Percentiles rank a stretch among this genome's conserved stretches.
Conservation (phyloP, 1,139 yeast genomes). For the Scheffersomyces titani region DNA sequence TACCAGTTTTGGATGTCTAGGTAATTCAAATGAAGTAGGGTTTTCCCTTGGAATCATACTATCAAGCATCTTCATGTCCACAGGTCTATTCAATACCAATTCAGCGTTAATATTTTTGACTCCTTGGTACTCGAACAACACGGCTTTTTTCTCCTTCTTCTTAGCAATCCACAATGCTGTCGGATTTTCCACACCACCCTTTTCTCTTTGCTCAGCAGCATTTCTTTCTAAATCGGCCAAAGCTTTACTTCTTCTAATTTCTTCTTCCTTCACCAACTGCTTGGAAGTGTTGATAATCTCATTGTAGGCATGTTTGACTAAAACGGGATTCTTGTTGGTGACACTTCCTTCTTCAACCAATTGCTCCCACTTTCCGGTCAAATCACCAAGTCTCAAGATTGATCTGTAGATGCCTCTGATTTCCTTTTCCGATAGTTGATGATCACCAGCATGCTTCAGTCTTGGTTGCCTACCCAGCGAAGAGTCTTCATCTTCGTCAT, state of each 20-base stretch:
- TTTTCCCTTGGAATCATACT: slow-evolving; percentile 59
- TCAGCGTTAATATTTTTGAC: slow-evolving; percentile 93
- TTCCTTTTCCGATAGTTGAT: slow-evolving; percentile 79
- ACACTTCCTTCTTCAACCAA: slow-evolving; percentile 88
- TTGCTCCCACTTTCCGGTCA: slow-evolving; percentile 80
- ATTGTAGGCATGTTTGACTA: slow-evolving; percentile 71
- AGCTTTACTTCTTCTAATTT: slow-evolving; percentile 55
- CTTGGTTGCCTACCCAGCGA: slow-evolving; percentile 23
- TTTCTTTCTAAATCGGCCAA: slow-evolving; percentile 62
- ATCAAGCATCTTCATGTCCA: slow-evolving; percentile 70
- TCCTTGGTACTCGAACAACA: slow-evolving; percentile 84
- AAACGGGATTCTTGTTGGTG: slow-evolving; percentile 82
- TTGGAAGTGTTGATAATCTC: slow-evolving; percentile 68
- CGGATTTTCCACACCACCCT: slow-evolving; percentile 37
- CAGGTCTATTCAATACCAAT: slow-evolving; percentile 76
- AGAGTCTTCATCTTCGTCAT: slow-evolving; percentile 43
- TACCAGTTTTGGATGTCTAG: slow-evolving; percentile 71
- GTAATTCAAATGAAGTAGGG: slow-evolving; percentile 59
- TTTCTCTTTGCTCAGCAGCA: slow-evolving; percentile 55
- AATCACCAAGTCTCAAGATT: slow-evolving; percentile 78
- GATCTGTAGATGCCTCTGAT: slow-evolving; percentile 85
- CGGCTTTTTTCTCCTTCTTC: slow-evolving; percentile 83
- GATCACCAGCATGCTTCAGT: slow-evolving; percentile 45
- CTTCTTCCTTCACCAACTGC: slow-evolving; percentile 66
- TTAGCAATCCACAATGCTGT: slow-evolving; percentile 55